Percentiles rank a stretch among this genome's conserved stretches.
phyloP scores from a whole-genome alignment of 2,329 filamentous ascomycete genomes.

The Penicillium fuscoglaucum region DNA sequence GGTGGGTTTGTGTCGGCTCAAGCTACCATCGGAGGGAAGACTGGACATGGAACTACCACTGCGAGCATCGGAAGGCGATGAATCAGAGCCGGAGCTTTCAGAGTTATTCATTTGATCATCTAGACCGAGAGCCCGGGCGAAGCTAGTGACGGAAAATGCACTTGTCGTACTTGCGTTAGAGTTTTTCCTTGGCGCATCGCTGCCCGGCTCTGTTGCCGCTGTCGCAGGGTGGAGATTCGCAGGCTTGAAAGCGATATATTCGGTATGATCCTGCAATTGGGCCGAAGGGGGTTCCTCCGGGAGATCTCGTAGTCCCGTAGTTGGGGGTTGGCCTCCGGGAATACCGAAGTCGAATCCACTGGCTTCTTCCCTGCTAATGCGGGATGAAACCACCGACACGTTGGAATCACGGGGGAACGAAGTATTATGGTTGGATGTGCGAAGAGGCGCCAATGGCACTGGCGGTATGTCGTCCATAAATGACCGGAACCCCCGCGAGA shows the following conservation, averaged over 20 bases:
- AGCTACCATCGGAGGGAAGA: constrained; percentile 48
- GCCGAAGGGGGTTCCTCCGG: constrained; percentile 20
- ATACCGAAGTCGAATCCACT: constrained; percentile 36
- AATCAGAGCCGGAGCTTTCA: constrained; percentile 66
- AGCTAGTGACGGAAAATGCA: constrained; percentile 40
- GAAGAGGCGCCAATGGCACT: constrained; percentile 31
- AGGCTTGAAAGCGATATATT: constrained; percentile 24
- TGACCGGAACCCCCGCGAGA: constrained; percentile 31
- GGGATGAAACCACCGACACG: constrained; percentile 24
- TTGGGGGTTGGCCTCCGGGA: constrained; percentile 7
- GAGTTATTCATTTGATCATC: constrained; percentile 66
- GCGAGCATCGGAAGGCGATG: constrained; percentile 60
- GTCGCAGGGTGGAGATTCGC: constrained; percentile 25
- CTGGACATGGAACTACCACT: constrained; percentile 64
- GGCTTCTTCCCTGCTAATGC: constrained; percentile 24
- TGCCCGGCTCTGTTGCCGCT: constrained; percentile 15
- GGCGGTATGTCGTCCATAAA: constrained; percentile 38
- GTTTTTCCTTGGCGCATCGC: constrained; percentile 23
- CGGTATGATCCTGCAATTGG: constrained; percentile 15
- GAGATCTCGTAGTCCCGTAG: constrained; percentile 24
- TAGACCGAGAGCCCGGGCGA: constrained; percentile 41
- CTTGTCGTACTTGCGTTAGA: constrained; percentile 35
- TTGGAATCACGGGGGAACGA: constrained; percentile 28
- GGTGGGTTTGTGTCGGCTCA: constrained; percentile 32
- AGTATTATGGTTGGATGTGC: constrained; percentile 16